phyloP scores from a whole-genome alignment of 371 early-diverging fungal species.

The Batrachochytrium dendrobatidis region DNA sequence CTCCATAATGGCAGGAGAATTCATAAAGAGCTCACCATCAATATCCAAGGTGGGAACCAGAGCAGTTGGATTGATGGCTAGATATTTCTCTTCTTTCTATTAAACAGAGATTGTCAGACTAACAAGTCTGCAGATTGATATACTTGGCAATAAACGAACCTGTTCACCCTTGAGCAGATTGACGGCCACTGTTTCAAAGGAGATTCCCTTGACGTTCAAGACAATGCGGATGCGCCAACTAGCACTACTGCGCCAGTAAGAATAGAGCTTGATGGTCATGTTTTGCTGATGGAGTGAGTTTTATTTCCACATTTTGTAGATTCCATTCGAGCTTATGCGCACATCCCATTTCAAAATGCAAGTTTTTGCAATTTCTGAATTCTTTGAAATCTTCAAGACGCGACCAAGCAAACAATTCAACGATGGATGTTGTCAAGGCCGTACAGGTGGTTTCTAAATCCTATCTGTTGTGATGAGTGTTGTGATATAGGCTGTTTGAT shows the following conservation, averaged over 20 bases:
- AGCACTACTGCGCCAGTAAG: constrained; percentile 69
- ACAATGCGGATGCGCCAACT: constrained; percentile 68
- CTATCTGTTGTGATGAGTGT: too few relatives aligned
- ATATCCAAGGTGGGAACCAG: constrained; percentile 60
- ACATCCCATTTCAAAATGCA: too few relatives aligned
- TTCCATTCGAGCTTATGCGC: too few relatives aligned
- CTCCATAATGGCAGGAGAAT: constrained; percentile 76
- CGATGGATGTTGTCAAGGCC: too few relatives aligned
- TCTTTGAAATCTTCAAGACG: too few relatives aligned
- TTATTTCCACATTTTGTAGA: too few relatives aligned
- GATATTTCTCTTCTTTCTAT: constrained; percentile 48
- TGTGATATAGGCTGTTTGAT: too few relatives aligned
- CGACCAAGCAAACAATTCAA: too few relatives aligned
- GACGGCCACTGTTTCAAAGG: constrained; percentile 54
- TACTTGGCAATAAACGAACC: constrained; percentile 17
- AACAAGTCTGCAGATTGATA: background rate
- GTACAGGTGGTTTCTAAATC: too few relatives aligned
- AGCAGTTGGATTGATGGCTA: constrained; percentile 55
- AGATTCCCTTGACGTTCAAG: constrained; percentile 64
- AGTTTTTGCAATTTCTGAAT: too few relatives aligned
- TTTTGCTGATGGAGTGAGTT: too few relatives aligned
- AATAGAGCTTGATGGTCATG: constrained; percentile 54
- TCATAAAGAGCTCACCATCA: constrained; percentile 35
- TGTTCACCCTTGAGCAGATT: constrained; percentile 69
- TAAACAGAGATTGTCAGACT: background rate